phyloP scores from a whole-genome alignment of 2,329 filamentous ascomycete genomes.

The Alternaria incomplexa region DNA sequence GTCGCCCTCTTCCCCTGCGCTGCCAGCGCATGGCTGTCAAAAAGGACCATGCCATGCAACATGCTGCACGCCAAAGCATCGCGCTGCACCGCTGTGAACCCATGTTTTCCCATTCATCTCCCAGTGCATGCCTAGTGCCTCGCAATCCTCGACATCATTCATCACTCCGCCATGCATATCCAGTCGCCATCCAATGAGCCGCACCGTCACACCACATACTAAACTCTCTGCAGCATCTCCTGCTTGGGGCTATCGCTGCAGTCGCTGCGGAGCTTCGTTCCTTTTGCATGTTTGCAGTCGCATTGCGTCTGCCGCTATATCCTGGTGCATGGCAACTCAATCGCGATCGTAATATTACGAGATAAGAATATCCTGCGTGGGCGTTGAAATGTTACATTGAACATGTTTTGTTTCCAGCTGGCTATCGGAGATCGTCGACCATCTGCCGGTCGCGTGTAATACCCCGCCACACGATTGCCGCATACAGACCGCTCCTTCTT shows the following conservation, averaged over 20 bases:
- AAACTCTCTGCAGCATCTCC: conserved; percentile 26
- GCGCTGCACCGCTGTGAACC: conserved; percentile 36
- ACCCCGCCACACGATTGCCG: conserved; percentile 20
- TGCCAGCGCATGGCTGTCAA: conserved; percentile 33
- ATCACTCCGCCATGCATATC: background rate
- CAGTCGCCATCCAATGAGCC: conserved; percentile 27
- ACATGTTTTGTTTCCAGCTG: background rate
- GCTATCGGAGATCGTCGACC: conserved; percentile 2
- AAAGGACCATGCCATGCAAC: conserved; percentile 19
- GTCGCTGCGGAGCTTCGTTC: conserved; percentile 13
- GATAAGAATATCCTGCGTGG: conserved; percentile 3
- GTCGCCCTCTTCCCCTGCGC: conserved; percentile 11
- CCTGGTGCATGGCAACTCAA: conserved; percentile 2
- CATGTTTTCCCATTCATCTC: conserved; percentile 38
- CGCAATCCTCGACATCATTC: conserved; percentile 14
- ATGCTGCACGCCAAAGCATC: conserved; percentile 34
- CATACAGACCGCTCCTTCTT: conserved; percentile 20
- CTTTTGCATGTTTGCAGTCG: conserved; percentile 22
- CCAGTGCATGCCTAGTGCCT: conserved; percentile 30
- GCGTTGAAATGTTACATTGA: conserved; percentile 1
- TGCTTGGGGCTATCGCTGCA: conserved; percentile 29
- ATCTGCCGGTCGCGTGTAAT: conserved; percentile 15
- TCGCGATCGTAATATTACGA: conserved; percentile 18
- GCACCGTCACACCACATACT: conserved; percentile 17
- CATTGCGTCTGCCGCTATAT: conserved; percentile 7